These are phyloP conservation scores for Achaetomiella virescens DNA, from an alignment of 495 filamentous ascomycete genomes.

Conservation along the genomic window DNA sequence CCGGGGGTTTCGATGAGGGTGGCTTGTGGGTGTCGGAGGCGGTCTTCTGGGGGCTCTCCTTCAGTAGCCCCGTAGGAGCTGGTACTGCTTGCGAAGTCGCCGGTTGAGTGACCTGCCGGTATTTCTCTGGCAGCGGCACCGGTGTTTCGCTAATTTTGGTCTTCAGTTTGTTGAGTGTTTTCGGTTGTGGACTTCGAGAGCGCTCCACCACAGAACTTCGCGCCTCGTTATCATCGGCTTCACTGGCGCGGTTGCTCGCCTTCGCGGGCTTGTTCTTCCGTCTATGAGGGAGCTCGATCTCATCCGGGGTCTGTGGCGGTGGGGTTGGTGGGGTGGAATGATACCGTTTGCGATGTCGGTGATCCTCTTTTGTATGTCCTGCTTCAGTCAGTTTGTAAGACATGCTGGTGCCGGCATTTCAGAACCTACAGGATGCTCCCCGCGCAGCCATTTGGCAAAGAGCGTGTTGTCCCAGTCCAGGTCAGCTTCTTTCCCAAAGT, in stretches of 20 bases:
- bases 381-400: background rate
- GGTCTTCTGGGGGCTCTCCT: background rate
- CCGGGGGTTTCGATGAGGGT: background rate
- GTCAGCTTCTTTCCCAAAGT: constrained; percentile 34
- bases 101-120: background rate
- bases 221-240: constrained; percentile 11
- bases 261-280: constrained; percentile 12
- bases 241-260: constrained; percentile 7
- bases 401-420: background rate
- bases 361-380: constrained; percentile 16
- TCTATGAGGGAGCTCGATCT: background rate
- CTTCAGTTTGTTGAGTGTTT: constrained; percentile 4
- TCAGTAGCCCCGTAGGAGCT: background rate
- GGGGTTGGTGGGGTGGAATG: constrained; percentile 3
- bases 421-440: constrained; percentile 29
- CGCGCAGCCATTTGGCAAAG: constrained; percentile 33
- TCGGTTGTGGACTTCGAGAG: constrained; percentile 11
- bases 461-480: constrained; percentile 29
- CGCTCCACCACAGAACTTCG: background rate
- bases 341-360: constrained; percentile 9
- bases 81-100: background rate
- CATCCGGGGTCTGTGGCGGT: background rate
- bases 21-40: background rate
- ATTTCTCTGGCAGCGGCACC: constrained; percentile 16
- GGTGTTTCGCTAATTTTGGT: constrained; percentile 13